Percentiles rank a stretch among this genome's conserved stretches.
Conservation (phyloP, 495 filamentous ascomycete species). For the Penicillium robsamsonii region DNA sequence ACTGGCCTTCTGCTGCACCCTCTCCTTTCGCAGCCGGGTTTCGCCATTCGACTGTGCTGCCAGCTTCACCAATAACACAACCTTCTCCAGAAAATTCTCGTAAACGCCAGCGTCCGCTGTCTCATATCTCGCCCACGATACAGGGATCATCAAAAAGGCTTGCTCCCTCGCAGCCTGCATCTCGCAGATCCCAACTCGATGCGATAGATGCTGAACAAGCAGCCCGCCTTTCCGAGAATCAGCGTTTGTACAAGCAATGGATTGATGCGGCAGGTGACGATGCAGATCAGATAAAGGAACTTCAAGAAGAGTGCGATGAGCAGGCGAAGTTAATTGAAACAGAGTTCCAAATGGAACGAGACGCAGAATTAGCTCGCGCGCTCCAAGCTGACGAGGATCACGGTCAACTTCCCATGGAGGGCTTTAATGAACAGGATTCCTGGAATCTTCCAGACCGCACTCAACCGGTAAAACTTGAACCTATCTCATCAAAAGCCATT, state of each 20-base stretch:
- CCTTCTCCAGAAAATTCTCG: slow-evolving; percentile 12
- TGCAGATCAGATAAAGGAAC: slow-evolving; percentile 17
- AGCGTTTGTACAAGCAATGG: slow-evolving; percentile 1
- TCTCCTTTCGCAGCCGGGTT: slow-evolving; percentile 17
- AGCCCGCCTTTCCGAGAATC: slow-evolving; percentile 5
- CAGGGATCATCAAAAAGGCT: slow-evolving; percentile 18
- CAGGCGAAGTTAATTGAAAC: slow-evolving; percentile 9
- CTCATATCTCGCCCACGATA: slow-evolving; percentile 7
- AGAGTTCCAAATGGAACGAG: slow-evolving; percentile 26
- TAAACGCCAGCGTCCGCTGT: slow-evolving; percentile 23
- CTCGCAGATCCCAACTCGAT: slow-evolving; percentile 9
- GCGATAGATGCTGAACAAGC: slow-evolving; percentile 11
- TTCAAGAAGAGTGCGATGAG: slow-evolving; percentile 38
- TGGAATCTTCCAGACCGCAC: slow-evolving; percentile 17
- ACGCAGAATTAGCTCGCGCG: slow-evolving; percentile 48
- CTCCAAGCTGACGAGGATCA: slow-evolving; percentile 28
- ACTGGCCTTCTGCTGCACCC: slow-evolving; percentile 22
- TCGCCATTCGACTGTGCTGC: neutral
- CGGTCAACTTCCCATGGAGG: neutral
- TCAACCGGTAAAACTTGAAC: slow-evolving; percentile 1
- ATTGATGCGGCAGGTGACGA: neutral
- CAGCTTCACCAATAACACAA: neutral
- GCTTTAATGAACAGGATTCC: neutral
- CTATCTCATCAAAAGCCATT: neutral
- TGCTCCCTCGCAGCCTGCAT: slow-evolving; percentile 1